Evolutionary conservation across 2,329 filamentous ascomycete species (phyloP).

Genomic region (Beauveria rudraprayagi): DNA sequence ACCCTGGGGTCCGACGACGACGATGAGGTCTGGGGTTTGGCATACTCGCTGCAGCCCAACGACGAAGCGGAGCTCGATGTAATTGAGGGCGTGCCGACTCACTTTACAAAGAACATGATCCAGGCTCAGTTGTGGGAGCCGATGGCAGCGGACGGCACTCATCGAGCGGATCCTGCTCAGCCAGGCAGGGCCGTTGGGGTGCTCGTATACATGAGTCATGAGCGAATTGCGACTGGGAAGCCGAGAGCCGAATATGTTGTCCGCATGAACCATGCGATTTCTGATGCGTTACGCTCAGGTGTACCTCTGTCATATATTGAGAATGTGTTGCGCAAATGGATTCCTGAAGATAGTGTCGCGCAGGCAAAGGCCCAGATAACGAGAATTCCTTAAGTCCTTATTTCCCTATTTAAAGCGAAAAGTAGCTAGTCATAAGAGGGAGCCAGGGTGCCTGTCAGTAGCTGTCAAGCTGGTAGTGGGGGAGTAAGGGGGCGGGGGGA

Average conservation of each 20-base stretch:
- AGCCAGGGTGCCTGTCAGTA: too few species aligned
- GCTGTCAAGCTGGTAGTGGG: too few species aligned
- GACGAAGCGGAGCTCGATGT: constrained; percentile 2
- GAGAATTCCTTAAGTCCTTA: too few species aligned
- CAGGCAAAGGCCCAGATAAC: too few species aligned
- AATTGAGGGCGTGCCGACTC: neutral
- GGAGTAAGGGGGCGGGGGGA: too few species aligned
- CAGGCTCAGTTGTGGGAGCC: neutral
- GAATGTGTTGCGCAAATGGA: constrained; percentile 2
- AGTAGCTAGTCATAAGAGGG: too few species aligned
- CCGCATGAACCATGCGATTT: constrained; percentile 1
- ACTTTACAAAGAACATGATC: neutral
- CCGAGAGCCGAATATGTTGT: constrained; percentile 1
- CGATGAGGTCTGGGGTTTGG: constrained; percentile 1
- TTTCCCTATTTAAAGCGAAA: too few species aligned
- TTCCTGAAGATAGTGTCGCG: neutral
- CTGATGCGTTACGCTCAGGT: neutral
- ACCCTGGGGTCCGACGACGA: neutral
- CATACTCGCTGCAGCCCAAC: neutral
- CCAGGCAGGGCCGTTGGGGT: neutral
- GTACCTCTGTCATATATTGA: neutral
- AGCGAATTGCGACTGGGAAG: neutral
- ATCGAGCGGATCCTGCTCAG: neutral
- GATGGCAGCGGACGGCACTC: neutral
- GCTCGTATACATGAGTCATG: neutral